Percentiles rank a stretch among this genome's conserved stretches.
These are phyloP conservation scores for Eucalyptus victrix DNA, from an alignment of 345 rosid species.

Conservation along the genomic window DNA sequence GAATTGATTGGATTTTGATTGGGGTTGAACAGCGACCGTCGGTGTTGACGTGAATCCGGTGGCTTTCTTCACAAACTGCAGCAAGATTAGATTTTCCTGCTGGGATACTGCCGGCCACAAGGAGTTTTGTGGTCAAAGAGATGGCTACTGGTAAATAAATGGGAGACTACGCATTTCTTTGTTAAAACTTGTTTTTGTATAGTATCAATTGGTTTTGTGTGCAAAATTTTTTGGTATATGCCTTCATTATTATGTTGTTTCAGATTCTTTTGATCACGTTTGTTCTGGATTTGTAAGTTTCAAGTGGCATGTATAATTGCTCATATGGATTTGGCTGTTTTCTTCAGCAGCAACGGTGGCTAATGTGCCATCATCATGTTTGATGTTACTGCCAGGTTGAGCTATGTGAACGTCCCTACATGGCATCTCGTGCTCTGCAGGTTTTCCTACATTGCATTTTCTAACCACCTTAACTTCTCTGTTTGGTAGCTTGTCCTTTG, in stretches of 20 bases:
- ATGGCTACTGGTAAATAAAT: constrained; percentile 81
- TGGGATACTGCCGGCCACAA: too few species aligned
- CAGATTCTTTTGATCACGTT: background rate
- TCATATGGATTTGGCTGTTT: background rate
- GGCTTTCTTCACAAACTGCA: too few species aligned
- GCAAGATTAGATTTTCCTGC: too few species aligned
- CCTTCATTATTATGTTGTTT: background rate
- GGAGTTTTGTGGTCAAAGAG: constrained; percentile 16
- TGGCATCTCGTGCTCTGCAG: too few species aligned
- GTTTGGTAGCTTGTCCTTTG: too few species aligned
- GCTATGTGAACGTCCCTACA: too few species aligned
- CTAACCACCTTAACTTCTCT: too few species aligned
- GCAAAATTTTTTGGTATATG: background rate
- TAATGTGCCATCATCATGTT: constrained; percentile 67
- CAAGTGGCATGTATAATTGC: background rate
- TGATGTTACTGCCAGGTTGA: too few species aligned
- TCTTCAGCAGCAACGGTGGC: constrained; percentile 71
- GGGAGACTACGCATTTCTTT: background rate
- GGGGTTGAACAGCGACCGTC: too few species aligned
- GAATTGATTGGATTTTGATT: too few species aligned
- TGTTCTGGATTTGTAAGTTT: background rate
- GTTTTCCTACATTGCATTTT: too few species aligned
- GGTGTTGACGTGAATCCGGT: too few species aligned
- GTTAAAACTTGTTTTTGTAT: background rate
- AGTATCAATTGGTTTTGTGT: background rate